Base-by-base conservation (phyloP, 257 asterid genomes). In the Mitragyna speciosa region DNA sequence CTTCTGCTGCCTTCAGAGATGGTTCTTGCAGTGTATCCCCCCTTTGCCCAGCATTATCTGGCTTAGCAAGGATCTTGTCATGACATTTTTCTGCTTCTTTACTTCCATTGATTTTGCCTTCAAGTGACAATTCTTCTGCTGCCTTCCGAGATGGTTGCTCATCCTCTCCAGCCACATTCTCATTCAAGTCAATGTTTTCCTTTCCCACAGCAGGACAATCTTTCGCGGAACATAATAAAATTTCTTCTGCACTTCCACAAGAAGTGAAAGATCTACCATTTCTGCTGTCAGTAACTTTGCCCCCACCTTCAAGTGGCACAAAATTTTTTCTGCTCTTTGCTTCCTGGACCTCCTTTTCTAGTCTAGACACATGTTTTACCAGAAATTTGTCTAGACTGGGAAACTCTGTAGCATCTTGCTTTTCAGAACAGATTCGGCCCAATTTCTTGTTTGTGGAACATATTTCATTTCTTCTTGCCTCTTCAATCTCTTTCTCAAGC, bases 301-400 rank as follows among this genome's bases (percentile, higher is more conserved):
- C 58, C 48, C 68, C 76, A 58, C 68, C 76, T 31, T 76, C 84
- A 64, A 19, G 30, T 28, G 74, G 68, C 81, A 69, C 81, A 52
- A 76, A 2, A 66, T 68, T 85, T 59, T 82, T 84, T 70, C 86
- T 72, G 73, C 82, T 87, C 82, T 86, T 88, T 39, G 97, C 95
- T 87, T 91, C 97, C 80, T 85, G 87, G 76, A 94, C 93, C 88
- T 91, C 97, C 84, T 82, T 89, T 87, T 94, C 98, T 61, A 92
- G 97, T 76, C 86, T 89, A 33, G 97, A 76, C 81, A 92, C 59
- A 41, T 83, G 92, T 83, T 92, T 94, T 80, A 92, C 93, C 84
- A 94, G 80, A 87, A 52, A 86, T 74, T 89, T 89, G 81, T 94
- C 98, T 41, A 94, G 85, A 78, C 97, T 88, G 22, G 96, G 97